Conservation (phyloP, 2,329 filamentous ascomycete genomes). For the Colletotrichum graminicola region DNA sequence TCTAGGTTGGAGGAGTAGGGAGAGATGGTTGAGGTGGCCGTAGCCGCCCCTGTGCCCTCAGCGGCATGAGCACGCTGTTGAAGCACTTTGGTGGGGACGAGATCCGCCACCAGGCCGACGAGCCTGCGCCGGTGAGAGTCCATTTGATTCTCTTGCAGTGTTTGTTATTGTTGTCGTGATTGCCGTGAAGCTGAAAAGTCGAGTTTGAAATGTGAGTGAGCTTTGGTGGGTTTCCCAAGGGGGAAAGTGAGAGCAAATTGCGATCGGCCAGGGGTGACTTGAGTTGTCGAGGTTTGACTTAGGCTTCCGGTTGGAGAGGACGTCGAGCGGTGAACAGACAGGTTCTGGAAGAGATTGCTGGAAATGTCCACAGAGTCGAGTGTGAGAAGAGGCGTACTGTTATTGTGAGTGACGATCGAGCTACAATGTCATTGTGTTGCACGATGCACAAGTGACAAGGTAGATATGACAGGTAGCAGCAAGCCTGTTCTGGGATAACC, state of each 20-base stretch:
- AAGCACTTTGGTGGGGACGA: constrained; percentile 50
- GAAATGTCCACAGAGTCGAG: constrained; percentile 30
- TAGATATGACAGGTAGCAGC: constrained; percentile 21
- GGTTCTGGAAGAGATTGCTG: not conserved
- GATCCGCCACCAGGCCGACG: constrained; percentile 47
- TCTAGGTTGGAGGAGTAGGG: constrained; percentile 68
- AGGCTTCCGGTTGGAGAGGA: constrained; percentile 4
- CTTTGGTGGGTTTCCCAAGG: constrained; percentile 6
- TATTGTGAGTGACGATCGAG: constrained; percentile 30
- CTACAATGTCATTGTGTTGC: constrained; percentile 39
- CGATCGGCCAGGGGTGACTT: constrained; percentile 18
- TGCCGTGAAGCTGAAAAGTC: constrained; percentile 29
- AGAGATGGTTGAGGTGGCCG: constrained; percentile 61
- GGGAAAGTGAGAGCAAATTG: constrained; percentile 19
- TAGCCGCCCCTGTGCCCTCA: constrained; percentile 45
- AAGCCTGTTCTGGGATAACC: constrained; percentile 32
- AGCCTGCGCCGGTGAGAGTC: constrained; percentile 48
- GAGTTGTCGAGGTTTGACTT: constrained; percentile 6
- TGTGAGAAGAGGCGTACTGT: constrained; percentile 21
- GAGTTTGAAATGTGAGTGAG: constrained; percentile 11
- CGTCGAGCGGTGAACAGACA: constrained; percentile 2
- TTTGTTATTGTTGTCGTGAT: constrained; percentile 20
- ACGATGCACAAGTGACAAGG: constrained; percentile 24
- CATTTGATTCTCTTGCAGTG: constrained; percentile 46
- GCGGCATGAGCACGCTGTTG: constrained; percentile 45